phyloP scores from a whole-genome alignment of 1,284 basidiomycete species.

The Cutaneotrichosporon dermatis region DNA sequence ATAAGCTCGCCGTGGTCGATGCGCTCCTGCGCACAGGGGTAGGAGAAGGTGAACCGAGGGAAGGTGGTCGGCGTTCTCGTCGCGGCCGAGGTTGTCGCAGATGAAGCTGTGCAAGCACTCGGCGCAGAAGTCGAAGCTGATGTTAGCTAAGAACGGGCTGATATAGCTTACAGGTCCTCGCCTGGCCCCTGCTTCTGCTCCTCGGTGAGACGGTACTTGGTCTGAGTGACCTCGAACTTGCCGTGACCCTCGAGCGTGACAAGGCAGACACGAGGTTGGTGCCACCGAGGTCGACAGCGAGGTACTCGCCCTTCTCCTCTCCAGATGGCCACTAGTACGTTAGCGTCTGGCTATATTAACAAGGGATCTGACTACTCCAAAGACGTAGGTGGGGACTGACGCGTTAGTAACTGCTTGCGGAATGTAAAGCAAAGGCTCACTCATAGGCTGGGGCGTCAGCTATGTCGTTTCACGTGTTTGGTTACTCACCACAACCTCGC shows the following conservation, averaged over 20 bases:
- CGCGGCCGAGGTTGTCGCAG: slow-evolving; percentile 57
- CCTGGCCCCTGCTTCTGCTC: slow-evolving; percentile 99
- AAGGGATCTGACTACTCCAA: slow-evolving; percentile 55
- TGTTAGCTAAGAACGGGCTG: neutral
- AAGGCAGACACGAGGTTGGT: slow-evolving; percentile 95
- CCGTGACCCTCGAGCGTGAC: slow-evolving; percentile 86
- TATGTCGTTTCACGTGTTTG: no score
- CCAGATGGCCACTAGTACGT: slow-evolving; percentile 71
- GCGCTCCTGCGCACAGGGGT: slow-evolving; percentile 83
- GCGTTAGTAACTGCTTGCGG: slow-evolving; percentile 2
- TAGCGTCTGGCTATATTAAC: neutral
- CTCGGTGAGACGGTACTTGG: slow-evolving; percentile 93
- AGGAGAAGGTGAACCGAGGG: slow-evolving; percentile 99
- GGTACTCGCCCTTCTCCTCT: slow-evolving; percentile 80
- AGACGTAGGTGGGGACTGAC: slow-evolving; percentile 92
- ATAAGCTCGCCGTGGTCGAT: slow-evolving; percentile 92
- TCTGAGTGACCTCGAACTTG: slow-evolving; percentile 96
- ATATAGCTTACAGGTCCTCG: slow-evolving; percentile 58
- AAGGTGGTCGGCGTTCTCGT: slow-evolving; percentile 66
- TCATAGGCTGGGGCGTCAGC: slow-evolving; percentile 23
- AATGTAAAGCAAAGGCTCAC: neutral
- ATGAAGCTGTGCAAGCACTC: slow-evolving; percentile 89
- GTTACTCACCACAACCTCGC: slow-evolving; percentile 78
- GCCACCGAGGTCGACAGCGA: slow-evolving; percentile 92
- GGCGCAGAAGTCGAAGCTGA: slow-evolving; percentile 88